Evolutionary conservation across 2,329 filamentous ascomycete genomes (phyloP).

Genomic region (Penicillium digitatum): DNA sequence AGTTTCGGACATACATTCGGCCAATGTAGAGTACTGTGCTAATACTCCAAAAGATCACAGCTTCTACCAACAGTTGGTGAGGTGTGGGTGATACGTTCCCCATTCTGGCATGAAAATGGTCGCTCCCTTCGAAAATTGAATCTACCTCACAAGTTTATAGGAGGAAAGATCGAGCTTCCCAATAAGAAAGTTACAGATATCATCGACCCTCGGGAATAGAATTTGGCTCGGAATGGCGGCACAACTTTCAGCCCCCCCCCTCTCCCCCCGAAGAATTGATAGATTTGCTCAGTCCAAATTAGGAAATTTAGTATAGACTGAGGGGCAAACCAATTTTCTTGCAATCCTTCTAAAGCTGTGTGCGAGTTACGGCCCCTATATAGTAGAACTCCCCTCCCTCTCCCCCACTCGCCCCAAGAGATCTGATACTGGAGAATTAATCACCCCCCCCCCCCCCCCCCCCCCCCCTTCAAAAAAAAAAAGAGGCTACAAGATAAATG

Average conservation of each 20-base stretch:
- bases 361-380: not conserved
- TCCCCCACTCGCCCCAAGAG: no score
- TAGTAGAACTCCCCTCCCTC: not conserved
- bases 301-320: not conserved
- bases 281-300: not conserved
- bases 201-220: not conserved
- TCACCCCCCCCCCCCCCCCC: no score
- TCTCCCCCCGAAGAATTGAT: not conserved
- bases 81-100: slow-evolving; percentile 31
- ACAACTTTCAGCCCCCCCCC: not conserved
- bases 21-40: slow-evolving; percentile 26
- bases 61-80: slow-evolving; percentile 27
- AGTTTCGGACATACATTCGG: slow-evolving; percentile 26
- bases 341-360: not conserved
- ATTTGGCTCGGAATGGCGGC: not conserved
- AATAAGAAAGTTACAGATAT: not conserved
- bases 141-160: not conserved
- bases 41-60: slow-evolving; percentile 31
- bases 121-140: not conserved
- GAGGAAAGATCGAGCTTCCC: not conserved
- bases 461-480: no score
- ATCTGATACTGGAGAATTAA: not conserved
- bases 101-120: slow-evolving; percentile 17
- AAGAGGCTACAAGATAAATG: no score
- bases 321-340: not conserved